Evolutionary conservation across 257 asterid genomes (phyloP), one percentile per base, ranked within the genome.

Genomic region (Leonotis leonurus): DNA sequence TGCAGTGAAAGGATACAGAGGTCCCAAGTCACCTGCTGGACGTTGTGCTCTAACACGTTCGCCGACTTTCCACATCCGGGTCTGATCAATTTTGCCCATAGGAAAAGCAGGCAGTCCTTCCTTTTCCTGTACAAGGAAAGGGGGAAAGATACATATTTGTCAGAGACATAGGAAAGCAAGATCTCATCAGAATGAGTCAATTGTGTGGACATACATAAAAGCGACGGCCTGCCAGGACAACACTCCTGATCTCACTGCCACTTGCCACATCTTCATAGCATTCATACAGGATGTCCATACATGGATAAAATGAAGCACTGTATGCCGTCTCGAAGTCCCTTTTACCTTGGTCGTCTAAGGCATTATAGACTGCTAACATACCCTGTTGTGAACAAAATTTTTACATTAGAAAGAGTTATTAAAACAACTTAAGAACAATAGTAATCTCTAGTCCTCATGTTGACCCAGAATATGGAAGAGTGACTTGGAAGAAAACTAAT

Each of bases 211-310:
- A 43, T 86, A 91, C 98, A 78, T 83, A 80, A 69, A 88, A 88
- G 73, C 96, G 95, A 48, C 95, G 95, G 41, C 96, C 98, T 35
- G 98, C 98, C 85, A 91, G 80, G 74, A 91, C 96, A 63, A 88
- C 95, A 58, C 98, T 91, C 74, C 89, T 73, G 57, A 91, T 91
- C 84, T 91, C 98, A 67, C 87, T 88, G 58, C 98, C 94, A 70
- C 88, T 72, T 57, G 95, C 95, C 60, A 91, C 98, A 75, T 91
- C 98, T 77, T 91, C 98, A 48, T 91, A 91, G 82, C 98, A 91
- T 66, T 91, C 96, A 2, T 91, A 91, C 44, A 91, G 75, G 70
- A 91, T 91, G 73, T 91, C 98, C 98, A 91, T 91, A 80, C 98
- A 88, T 18, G 98, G 98, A 75, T 91, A 91, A 69, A 45, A 91